A percentile compares a stretch with the other conserved stretches of the same genome.
phyloP scores from a whole-genome alignment of 1,284 basidiomycete species.

The Golubevia pallescens region DNA sequence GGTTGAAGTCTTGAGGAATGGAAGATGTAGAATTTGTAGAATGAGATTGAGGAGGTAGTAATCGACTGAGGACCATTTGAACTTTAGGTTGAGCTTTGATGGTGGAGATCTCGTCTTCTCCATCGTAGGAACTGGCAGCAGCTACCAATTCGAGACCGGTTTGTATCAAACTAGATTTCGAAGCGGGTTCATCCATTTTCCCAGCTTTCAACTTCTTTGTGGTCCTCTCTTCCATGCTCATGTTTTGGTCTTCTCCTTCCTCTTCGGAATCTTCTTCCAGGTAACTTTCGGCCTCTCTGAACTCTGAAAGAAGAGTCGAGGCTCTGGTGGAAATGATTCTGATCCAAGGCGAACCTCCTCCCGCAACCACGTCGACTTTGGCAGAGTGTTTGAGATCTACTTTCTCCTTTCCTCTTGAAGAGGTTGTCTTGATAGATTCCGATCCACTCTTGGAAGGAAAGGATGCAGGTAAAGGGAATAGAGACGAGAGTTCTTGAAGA shows the following conservation, averaged over 20 bases:
- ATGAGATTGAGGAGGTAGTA: too few relatives aligned
- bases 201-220: neutral
- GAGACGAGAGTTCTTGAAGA: constrained; percentile 22
- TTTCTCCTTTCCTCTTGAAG: constrained; percentile 1
- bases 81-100: too few relatives aligned
- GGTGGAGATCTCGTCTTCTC: too few relatives aligned
- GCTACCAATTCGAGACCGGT: too few relatives aligned
- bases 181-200: too few relatives aligned
- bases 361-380: constrained; percentile 41
- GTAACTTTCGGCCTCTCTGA: constrained; percentile 42
- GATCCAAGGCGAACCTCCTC: constrained; percentile 32
- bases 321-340: constrained; percentile 31
- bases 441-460: constrained; percentile 14
- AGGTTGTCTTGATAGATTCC: constrained; percentile 15
- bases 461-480: constrained; percentile 14
- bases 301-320: constrained; percentile 29
- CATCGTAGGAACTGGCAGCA: too few relatives aligned
- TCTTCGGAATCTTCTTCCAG: constrained; percentile 21
- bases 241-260: constrained; percentile 1
- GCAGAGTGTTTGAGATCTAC: neutral
- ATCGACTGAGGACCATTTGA: too few relatives aligned
- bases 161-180: too few relatives aligned
- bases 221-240: neutral
- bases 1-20: too few relatives aligned
- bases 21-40: too few relatives aligned